These are phyloP conservation scores for Dentipellis fragilis DNA, from an alignment of 768 basidiomycete genomes.

Conservation along the genomic window DNA sequence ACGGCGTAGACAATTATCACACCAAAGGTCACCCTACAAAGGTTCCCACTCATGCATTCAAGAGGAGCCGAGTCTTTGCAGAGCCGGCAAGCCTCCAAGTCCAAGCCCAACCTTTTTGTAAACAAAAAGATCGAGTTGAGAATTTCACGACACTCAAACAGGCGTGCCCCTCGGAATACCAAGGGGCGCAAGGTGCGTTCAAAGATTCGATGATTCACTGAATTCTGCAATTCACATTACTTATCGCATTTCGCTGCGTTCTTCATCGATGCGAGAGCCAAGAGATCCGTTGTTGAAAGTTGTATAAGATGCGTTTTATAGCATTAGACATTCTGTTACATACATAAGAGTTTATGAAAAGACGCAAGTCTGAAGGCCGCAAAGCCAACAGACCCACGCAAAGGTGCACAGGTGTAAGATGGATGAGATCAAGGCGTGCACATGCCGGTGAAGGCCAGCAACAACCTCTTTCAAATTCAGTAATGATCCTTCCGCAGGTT, in stretches of 20 bases:
- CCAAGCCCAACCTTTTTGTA: conserved; percentile 37
- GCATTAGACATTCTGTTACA: not conserved
- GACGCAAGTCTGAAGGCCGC: not conserved
- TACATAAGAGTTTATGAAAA: not conserved
- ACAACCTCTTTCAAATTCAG: conserved; percentile 23
- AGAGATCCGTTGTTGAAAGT: conserved; percentile 63
- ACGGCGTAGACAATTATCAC: conserved; percentile 46
- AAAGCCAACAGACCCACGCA: conserved; percentile 7
- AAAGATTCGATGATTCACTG: conserved; percentile 61
- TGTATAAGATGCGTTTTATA: conserved; percentile 18
- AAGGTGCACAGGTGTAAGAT: conserved; percentile 39
- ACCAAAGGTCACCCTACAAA: conserved; percentile 16
- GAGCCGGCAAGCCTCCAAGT: conserved; percentile 26
- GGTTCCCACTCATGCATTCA: conserved; percentile 6
- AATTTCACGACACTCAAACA: conserved; percentile 68
- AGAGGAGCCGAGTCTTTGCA: conserved; percentile 22
- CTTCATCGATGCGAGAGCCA: conserved; percentile 89
- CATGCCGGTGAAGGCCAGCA: conserved; percentile 13
- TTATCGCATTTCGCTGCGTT: conserved; percentile 74
- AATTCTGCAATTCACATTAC: conserved; percentile 80
- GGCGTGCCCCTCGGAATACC: conserved; percentile 68
- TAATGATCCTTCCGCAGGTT: conserved; percentile 77
- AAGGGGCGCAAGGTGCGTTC: conserved; percentile 72
- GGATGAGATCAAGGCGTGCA: conserved; percentile 25
- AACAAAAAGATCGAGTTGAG: conserved; percentile 23